A percentile compares a stretch with the other conserved stretches of the same genome.
These are phyloP conservation scores for Chaetothyriales sp. DNA, from an alignment of 2,329 filamentous ascomycete genomes.

Conservation along the genomic window DNA sequence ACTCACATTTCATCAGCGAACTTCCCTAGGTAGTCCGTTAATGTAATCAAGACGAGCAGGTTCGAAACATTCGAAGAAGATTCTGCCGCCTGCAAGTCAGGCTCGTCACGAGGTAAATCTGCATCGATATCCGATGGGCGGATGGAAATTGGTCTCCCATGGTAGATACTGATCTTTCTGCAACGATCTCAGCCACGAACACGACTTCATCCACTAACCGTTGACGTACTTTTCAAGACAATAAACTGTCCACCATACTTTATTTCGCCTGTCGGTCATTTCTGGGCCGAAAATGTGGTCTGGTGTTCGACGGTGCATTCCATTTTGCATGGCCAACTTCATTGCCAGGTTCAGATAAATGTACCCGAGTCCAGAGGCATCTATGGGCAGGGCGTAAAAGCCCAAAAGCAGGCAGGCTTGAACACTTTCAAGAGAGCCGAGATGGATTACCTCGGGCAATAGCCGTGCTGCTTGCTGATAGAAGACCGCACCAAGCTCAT, in stretches of 20 bases:
- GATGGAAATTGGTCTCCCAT: constrained; percentile 43
- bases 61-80: constrained; percentile 34
- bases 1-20: constrained; percentile 31
- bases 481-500: constrained; percentile 42
- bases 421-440: constrained; percentile 43
- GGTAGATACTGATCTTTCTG: constrained; percentile 43
- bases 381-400: constrained; percentile 42
- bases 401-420: constrained; percentile 45
- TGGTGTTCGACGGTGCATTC: constrained; percentile 43
- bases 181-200: constrained; percentile 4
- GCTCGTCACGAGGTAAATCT: constrained; percentile 36
- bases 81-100: constrained; percentile 29
- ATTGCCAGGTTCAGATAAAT: constrained; percentile 44
- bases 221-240: constrained; percentile 39
- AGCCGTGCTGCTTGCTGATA: constrained; percentile 44
- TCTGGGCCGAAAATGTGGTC: constrained; percentile 35
- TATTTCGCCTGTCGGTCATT: constrained; percentile 40
- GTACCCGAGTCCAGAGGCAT: constrained; percentile 44
- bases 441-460: constrained; percentile 43
- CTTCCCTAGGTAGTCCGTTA: constrained; percentile 29
- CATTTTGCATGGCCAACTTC: constrained; percentile 46
- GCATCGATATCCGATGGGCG: constrained; percentile 41
- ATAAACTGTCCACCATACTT: constrained; percentile 46
- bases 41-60: constrained; percentile 35
- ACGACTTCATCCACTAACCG: neutral